Conservation (phyloP, 768 basidiomycete genomes). For the Candolleomyces aberdarensis region DNA sequence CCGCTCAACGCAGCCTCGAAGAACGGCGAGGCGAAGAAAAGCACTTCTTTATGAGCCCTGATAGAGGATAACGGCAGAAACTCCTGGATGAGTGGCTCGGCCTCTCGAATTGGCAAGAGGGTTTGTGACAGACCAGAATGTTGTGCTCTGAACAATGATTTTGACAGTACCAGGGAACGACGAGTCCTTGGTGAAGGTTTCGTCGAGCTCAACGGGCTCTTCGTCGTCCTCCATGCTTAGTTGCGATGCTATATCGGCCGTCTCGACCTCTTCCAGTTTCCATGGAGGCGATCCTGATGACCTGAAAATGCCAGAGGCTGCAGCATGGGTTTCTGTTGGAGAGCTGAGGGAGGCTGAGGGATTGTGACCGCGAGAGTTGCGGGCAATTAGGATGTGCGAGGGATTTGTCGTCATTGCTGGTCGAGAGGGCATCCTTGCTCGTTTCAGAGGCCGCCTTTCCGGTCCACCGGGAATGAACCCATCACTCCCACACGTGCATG, state of each 20-base stretch:
- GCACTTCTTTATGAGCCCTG: conserved; percentile 89
- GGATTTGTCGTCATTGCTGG: conserved; percentile 67
- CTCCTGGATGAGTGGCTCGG: conserved; percentile 2
- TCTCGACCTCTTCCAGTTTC: conserved; percentile 74
- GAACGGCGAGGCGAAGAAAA: conserved; percentile 93
- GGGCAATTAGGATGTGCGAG: conserved; percentile 84
- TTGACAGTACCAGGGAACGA: conserved; percentile 85
- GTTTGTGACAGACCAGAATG: conserved; percentile 71
- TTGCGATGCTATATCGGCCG: conserved; percentile 66
- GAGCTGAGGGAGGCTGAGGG: conserved; percentile 79
- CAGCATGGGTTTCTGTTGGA: conserved; percentile 85
- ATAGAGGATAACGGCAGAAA: conserved; percentile 4
- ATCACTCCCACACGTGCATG: not conserved
- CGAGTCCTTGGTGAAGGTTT: conserved; percentile 68
- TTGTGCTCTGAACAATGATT: conserved; percentile 84
- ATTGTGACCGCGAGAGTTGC: conserved; percentile 78
- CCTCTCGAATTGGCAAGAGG: not conserved
- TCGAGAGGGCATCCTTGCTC: not conserved
- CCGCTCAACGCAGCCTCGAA: conserved; percentile 90
- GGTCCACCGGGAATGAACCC: not conserved
- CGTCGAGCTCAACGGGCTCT: conserved; percentile 74
- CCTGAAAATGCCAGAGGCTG: conserved; percentile 80
- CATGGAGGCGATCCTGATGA: conserved; percentile 78
- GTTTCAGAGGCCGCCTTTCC: not conserved
- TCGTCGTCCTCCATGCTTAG: conserved; percentile 65